Evolutionary conservation across 306 rosid genomes (phyloP).

Genomic region (Citrullus mucosospermus): DNA sequence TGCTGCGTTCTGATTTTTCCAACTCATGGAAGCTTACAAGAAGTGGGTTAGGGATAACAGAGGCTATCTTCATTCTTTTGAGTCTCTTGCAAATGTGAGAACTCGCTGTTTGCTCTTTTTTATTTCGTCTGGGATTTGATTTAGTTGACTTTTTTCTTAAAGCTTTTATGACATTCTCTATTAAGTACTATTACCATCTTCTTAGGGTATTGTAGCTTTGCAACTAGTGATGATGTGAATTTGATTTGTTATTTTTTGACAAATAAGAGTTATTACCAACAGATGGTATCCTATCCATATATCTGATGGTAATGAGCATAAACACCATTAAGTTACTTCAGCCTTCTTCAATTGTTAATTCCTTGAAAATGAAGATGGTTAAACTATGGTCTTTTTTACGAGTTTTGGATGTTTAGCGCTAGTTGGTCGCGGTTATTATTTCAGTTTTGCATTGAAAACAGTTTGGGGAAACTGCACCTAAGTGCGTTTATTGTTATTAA

Average conservation of each 20-base stretch:
- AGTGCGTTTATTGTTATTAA: neutral
- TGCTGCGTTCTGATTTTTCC: constrained; percentile 10
- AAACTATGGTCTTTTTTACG: neutral
- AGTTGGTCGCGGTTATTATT: neutral
- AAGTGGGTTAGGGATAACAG: constrained; percentile 82
- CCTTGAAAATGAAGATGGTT: neutral
- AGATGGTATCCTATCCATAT: neutral
- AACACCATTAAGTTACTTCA: neutral
- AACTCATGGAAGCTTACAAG: constrained; percentile 76
- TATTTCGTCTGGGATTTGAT: neutral
- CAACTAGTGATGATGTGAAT: neutral
- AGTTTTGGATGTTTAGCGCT: neutral
- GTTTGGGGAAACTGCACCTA: neutral
- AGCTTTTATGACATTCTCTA: neutral
- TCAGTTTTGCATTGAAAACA: neutral
- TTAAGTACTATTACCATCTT: neutral
- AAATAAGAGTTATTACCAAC: neutral
- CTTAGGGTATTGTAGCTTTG: neutral
- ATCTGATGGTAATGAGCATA: neutral
- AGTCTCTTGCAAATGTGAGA: constrained; percentile 86
- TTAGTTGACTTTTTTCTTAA: neutral
- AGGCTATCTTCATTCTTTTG: constrained; percentile 72
- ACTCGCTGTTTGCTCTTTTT: neutral
- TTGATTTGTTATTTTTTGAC: neutral
- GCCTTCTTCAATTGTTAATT: neutral